Evolutionary conservation across 179 eudicot species (phyloP), one percentile per base, ranked within the genome.

Genomic region (Beta lomatogona): DNA sequence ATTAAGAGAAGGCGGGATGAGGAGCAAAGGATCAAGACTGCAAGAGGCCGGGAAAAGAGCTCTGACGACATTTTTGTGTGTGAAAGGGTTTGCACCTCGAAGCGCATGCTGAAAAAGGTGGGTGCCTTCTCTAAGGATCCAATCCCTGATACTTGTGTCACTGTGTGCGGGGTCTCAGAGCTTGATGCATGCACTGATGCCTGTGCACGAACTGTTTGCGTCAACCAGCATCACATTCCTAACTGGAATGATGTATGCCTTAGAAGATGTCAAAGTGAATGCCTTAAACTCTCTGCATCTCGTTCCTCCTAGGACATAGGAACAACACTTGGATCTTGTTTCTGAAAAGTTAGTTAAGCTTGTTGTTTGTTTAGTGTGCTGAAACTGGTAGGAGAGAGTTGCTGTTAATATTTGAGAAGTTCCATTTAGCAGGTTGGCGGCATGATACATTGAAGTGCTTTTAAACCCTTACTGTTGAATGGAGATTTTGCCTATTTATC

Each of bases 121-220:
- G 98, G 98, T 0, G 88, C 91, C 3, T 94, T 93, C 86, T 91
- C 98, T 18, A 94, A 93, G 82, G 98, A 94, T 76, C 94, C 94
- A 1, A 91, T 86, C 71, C 94, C 91, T 0, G 92, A 94, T 69
- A 94, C 93, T 5, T 94, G 98, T 82, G 91, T 93, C 44, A 93
- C 96, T 3, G 94, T 94, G 1, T 91, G 96, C 46, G 98, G 97
- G 9, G 97, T 90, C 19, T 93, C 96, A 19, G 98, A 93, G 84
- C 90, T 94, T 0, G 98, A 94, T 83, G 95, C 97, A 22, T 93
- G 97, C 82, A 83, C 97, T 48, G 97, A 94, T 83, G 98, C 97
- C 4, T 91, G 98, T 77, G 98, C 98, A 0, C 91, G 98, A 6
- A 89, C 94, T 0, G 96, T 91, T 4, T 93, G 96, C 59, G 97